Conservation (phyloP, 257 asterid genomes). For the Solanum megistacrolobum region DNA sequence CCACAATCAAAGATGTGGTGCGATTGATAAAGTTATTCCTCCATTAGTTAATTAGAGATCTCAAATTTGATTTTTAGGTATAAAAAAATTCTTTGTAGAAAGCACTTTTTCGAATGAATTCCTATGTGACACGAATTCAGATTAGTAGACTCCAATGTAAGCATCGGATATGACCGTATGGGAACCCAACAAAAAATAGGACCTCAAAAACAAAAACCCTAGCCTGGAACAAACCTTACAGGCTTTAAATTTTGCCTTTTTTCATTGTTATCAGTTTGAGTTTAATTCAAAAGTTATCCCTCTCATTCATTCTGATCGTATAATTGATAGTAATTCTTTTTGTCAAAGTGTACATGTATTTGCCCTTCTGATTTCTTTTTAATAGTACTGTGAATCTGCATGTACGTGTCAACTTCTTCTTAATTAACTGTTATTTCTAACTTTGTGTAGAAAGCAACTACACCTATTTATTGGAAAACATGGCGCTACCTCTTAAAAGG, state of each 20-base stretch:
- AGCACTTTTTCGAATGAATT: accelerated
- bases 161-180: no score
- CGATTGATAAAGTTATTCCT: neutral
- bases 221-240: neutral
- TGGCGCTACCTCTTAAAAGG: neutral
- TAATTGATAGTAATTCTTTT: neutral
- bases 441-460: neutral
- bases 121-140: accelerated
- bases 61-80: neutral
- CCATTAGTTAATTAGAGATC: accelerated
- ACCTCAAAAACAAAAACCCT: neutral
- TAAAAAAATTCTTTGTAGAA: no score
- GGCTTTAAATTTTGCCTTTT: neutral
- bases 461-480: neutral
- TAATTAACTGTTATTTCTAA: neutral
- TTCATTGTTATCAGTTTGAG: neutral
- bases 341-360: neutral
- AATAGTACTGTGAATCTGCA: neutral
- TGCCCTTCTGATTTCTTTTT: neutral
- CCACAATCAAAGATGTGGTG: neutral
- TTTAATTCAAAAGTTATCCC: neutral
- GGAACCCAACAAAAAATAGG: neutral
- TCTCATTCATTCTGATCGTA: neutral
- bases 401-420: conserved; percentile 1
- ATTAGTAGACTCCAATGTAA: no score